Evolutionary conservation across 2,329 filamentous ascomycete species (phyloP), one percentile per base, ranked within the genome.

Genomic region (Drechslerella stenobrocha): DNA sequence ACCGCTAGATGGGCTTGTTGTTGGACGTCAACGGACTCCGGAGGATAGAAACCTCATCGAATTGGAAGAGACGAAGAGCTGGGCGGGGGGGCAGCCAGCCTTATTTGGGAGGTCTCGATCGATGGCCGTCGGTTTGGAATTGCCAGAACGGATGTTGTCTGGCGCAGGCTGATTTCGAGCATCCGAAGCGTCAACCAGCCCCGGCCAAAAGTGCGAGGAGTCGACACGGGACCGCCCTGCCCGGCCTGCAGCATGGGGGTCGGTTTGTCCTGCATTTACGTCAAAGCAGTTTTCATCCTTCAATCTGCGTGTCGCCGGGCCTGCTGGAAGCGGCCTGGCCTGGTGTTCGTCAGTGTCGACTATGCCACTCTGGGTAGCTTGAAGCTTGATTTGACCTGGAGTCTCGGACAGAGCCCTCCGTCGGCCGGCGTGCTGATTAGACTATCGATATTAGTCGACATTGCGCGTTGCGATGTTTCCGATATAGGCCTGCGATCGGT

Each of bases 301-400:
- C n/a, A n/a, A n/a, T 44, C 63, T 55, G 63, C 55, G 42, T 60
- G 60, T 67, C 63, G 63, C 63, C 63, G 63, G 60, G 60, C 63
- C 55, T 67, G 52, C 55, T 67, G 30, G 50, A 60, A 67, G 44
- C 5, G 52, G 63, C 34, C 26, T 67, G 60, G 63, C 45, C 35
- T 23, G 18, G 28, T 26, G 30, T 32, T 44, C 52, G n/a, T n/a
- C 42, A 66, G 37, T 48, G 37, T 18, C 8, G n/a, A 18, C 15
- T 42, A 8, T 42, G 8, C 37, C 22, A 7, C 9, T 18, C 13
- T 18, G 7, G 37, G 37, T 42, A 42, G 37, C 15, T 42, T 42
- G 7, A 42, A 20, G 9, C 9, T 42, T 42, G 9, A 42, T 20
- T 42, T 3, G 15, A n/a, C n/a, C n/a, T n/a, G n/a, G n/a, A n/a